A percentile compares a stretch with the other conserved stretches of the same genome.
These are phyloP conservation scores for Hyaloscypha hepaticicola DNA, from an alignment of 495 filamentous ascomycete species.

Conservation along the genomic window DNA sequence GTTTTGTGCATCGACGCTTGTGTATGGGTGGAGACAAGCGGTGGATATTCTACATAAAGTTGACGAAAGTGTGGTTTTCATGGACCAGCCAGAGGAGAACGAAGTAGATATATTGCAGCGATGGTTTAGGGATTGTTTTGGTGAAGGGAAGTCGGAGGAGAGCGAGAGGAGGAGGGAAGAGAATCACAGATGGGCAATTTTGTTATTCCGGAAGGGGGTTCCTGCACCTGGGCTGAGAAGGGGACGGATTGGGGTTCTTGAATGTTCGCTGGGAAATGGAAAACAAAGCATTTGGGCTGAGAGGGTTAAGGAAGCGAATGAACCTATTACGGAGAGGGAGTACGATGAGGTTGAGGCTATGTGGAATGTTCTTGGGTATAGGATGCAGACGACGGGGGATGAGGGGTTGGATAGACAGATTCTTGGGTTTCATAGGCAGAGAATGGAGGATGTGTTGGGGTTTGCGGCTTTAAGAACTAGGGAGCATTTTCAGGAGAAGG, in stretches of 20 bases:
- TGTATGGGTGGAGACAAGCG: not conserved
- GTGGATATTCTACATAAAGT: not conserved
- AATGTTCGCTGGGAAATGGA: no score
- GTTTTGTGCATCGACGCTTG: not conserved
- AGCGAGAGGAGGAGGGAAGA: not conserved
- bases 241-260: no score
- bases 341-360: not conserved
- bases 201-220: no score
- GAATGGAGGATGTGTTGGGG: slow-evolving; percentile 1
- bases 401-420: not conserved
- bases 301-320: not conserved
- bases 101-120: not conserved
- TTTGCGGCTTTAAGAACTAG: not conserved
- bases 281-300: no score
- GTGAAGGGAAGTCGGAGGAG: not conserved
- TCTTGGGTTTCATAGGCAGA: not conserved
- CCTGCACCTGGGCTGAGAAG: no score
- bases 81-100: not conserved
- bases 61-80: not conserved
- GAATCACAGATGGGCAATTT: no score
- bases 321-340: not conserved
- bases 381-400: not conserved
- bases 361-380: not conserved
- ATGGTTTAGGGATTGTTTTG: not conserved
- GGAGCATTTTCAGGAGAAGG: not conserved